Conservation (phyloP, 768 basidiomycete genomes). For the Favolaschia claudopus region DNA sequence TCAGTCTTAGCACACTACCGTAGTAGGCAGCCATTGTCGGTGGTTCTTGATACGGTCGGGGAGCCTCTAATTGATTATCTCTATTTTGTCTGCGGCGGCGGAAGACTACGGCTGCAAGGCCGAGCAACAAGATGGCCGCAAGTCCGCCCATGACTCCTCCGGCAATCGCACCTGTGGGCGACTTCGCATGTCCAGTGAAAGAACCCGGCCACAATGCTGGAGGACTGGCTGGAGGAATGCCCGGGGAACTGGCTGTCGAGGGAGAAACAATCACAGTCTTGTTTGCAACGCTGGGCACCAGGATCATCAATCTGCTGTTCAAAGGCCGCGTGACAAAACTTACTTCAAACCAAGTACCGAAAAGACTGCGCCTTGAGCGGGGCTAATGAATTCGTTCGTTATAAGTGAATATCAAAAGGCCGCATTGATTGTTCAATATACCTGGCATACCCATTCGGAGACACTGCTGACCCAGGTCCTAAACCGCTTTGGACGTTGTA, state of each 20-base stretch:
- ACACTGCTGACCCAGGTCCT: neutral
- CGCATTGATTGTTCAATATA: neutral
- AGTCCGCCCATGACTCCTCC: conserved; percentile 23
- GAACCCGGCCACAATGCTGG: no score
- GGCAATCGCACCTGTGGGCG: conserved; percentile 13
- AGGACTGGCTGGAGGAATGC: no score
- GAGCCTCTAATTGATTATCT: neutral
- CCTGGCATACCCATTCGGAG: conserved; percentile 7
- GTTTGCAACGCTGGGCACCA: conserved; percentile 19
- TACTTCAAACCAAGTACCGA: conserved; percentile 36
- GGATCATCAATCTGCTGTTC: no score
- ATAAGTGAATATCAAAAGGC: neutral
- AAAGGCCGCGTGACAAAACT: conserved; percentile 5
- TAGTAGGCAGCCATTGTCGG: neutral
- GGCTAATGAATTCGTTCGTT: conserved; percentile 31
- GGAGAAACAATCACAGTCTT: conserved; percentile 8
- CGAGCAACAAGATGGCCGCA: conserved; percentile 3
- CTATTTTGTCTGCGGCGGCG: neutral
- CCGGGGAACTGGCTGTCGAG: neutral
- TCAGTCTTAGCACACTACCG: no score
- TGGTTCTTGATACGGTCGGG: neutral
- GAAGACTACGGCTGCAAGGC: conserved; percentile 2
- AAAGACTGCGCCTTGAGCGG: conserved; percentile 44
- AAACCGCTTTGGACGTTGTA: conserved; percentile 2
- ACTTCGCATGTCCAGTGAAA: neutral